Percentiles rank a stretch among this genome's conserved stretches.
Evolutionary conservation across 306 rosid species (phyloP).

Genomic region (Prinsepia uniflora): DNA sequence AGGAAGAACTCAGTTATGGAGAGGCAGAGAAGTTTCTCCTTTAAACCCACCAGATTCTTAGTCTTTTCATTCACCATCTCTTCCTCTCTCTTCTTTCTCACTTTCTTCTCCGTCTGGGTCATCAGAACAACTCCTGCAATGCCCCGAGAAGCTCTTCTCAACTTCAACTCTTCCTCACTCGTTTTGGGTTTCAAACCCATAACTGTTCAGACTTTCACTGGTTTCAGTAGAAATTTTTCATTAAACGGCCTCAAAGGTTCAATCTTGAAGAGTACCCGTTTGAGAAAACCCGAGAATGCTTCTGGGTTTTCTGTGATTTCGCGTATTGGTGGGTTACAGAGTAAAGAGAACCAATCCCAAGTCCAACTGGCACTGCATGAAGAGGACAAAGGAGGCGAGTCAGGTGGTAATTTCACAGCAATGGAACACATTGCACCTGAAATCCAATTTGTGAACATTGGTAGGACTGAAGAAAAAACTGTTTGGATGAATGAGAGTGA

Average conservation of each 20-base stretch:
- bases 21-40: conserved; percentile 69
- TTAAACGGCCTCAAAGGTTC: conserved; percentile 27
- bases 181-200: conserved; percentile 27
- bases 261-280: conserved; percentile 37
- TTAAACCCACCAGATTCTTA: conserved; percentile 69
- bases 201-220: conserved; percentile 31
- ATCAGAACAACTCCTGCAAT: conserved; percentile 43
- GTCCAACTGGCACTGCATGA: conserved; percentile 12
- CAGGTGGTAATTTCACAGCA: conserved; percentile 30
- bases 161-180: conserved; percentile 45
- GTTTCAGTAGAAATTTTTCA: conserved; percentile 37
- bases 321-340: conserved; percentile 23
- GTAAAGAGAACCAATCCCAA: conserved; percentile 28
- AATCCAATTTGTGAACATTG: conserved; percentile 14
- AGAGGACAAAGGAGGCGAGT: conserved; percentile 19
- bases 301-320: conserved; percentile 35
- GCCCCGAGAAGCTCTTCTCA: conserved; percentile 37
- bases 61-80: conserved; percentile 61
- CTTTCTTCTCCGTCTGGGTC: conserved; percentile 58
- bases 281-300: conserved; percentile 30
- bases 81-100: conserved; percentile 58
- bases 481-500: conserved; percentile 3
- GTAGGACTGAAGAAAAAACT: conserved; percentile 6
- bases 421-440: conserved; percentile 22
- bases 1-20: conserved; percentile 41